Evolutionary conservation across 805 yeast genomes (phyloP).

Genomic region (Candida tallmaniae): DNA sequence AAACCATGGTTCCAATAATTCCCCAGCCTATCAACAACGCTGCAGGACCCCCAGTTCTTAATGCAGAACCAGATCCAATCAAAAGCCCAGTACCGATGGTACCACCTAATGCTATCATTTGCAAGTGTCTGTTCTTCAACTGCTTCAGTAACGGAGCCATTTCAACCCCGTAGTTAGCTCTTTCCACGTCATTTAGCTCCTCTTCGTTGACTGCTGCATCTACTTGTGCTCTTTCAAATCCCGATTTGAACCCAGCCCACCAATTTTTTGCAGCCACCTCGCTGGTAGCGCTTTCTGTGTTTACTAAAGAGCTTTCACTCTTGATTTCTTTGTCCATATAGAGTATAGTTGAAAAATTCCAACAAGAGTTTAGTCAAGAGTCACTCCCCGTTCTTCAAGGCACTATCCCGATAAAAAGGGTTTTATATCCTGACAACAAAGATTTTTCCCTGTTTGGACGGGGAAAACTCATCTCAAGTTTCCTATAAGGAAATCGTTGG

Average conservation of each 20-base stretch:
- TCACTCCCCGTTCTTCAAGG: too few relatives aligned
- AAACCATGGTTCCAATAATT: conserved; percentile 54
- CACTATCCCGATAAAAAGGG: too few relatives aligned
- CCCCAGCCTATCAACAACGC: conserved; percentile 51
- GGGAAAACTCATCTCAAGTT: conserved; percentile 1
- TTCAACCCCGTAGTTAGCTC: conserved; percentile 28
- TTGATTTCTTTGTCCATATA: too few relatives aligned
- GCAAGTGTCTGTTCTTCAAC: conserved; percentile 46
- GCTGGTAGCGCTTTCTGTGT: too few relatives aligned
- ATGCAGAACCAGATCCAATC: conserved; percentile 43
- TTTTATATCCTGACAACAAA: too few relatives aligned
- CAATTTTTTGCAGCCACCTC: too few relatives aligned
- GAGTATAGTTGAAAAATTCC: too few relatives aligned
- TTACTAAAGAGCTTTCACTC: too few relatives aligned
- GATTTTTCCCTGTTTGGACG: too few relatives aligned
- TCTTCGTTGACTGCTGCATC: conserved; percentile 1
- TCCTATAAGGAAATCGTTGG: conserved; percentile 4
- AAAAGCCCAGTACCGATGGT: conserved; percentile 62
- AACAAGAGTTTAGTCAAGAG: too few relatives aligned
- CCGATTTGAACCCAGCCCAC: conserved; percentile 27
- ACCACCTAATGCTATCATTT: conserved; percentile 69
- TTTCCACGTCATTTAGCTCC: conserved; percentile 26
- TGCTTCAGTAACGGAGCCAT: conserved; percentile 41
- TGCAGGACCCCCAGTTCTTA: conserved; percentile 40
- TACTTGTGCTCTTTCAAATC: conserved; percentile 21